Evolutionary conservation across 78 protist genomes (phyloP).

Genomic region (Trichosphaerium sp.): DNA sequence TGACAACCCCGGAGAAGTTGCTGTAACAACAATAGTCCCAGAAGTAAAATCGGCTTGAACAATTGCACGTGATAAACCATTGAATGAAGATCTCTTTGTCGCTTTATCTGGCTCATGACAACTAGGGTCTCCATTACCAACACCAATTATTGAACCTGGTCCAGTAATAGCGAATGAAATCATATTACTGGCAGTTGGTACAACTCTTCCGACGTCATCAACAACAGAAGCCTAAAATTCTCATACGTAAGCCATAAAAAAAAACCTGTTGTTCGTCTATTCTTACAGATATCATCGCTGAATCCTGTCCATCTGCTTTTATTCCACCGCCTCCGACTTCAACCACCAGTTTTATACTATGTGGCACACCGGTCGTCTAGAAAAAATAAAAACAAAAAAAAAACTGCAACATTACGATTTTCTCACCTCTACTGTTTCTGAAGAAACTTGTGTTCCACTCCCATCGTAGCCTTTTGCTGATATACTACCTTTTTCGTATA

Average conservation of each 20-base stretch:
- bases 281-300: too few species aligned
- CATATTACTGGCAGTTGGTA: neutral
- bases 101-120: slow-evolving; percentile 7
- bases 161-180: neutral
- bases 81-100: neutral
- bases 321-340: neutral
- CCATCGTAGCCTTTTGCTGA: neutral
- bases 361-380: neutral
- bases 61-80: neutral
- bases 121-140: neutral
- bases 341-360: neutral
- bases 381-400: too few species aligned
- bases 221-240: neutral
- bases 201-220: neutral
- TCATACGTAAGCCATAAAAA: too few species aligned
- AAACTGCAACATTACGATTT: too few species aligned
- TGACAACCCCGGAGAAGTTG: too few species aligned
- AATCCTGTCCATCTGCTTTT: neutral
- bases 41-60: too few species aligned
- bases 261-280: too few species aligned
- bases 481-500: neutral
- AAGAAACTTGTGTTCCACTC: neutral
- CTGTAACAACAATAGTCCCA: too few species aligned
- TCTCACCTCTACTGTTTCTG: too few species aligned
- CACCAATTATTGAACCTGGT: neutral